Evolutionary conservation across 2,329 filamentous ascomycete species (phyloP).

Genomic region (Exophiala phaeomuriformis): DNA sequence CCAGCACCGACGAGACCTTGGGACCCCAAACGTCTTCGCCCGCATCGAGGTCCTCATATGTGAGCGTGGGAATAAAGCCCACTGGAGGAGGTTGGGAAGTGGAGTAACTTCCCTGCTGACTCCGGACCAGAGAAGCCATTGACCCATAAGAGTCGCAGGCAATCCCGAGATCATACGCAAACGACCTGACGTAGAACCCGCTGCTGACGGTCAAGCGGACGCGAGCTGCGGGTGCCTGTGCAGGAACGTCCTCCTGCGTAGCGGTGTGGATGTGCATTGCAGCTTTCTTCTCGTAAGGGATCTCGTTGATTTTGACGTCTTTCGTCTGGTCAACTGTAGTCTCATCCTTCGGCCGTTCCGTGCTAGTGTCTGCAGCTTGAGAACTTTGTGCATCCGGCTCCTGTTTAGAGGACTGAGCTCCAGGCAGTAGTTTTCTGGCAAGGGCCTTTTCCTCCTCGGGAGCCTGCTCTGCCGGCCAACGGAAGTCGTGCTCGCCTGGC

Average conservation of each 20-base stretch:
- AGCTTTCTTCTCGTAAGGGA: slow-evolving; percentile 24
- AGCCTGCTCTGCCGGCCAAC: slow-evolving; percentile 74
- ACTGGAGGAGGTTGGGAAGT: slow-evolving; percentile 17
- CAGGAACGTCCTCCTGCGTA: slow-evolving; percentile 14
- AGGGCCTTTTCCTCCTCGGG: slow-evolving; percentile 66
- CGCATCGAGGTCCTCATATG: slow-evolving; percentile 66
- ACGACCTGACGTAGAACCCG: slow-evolving; percentile 91
- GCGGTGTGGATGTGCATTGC: slow-evolving; percentile 25
- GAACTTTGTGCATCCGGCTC: background rate
- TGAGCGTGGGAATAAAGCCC: slow-evolving; percentile 56
- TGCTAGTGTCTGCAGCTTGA: background rate
- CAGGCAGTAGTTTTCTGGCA: slow-evolving; percentile 58
- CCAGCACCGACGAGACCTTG: slow-evolving; percentile 56
- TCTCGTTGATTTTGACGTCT: slow-evolving; percentile 13
- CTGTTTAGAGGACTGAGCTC: slow-evolving; percentile 27
- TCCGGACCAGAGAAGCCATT: slow-evolving; percentile 78
- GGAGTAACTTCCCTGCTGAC: slow-evolving; percentile 69
- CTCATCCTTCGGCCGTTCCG: background rate
- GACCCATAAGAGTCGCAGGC: slow-evolving; percentile 73
- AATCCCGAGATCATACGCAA: slow-evolving; percentile 83
- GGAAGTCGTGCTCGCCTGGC: slow-evolving; percentile 68
- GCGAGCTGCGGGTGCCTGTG: slow-evolving; percentile 60
- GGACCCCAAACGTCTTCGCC: slow-evolving; percentile 79
- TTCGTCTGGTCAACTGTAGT: slow-evolving; percentile 18
- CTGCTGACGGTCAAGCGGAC: slow-evolving; percentile 89